Conservation (phyloP, 1,284 basidiomycete species). For the Coniophora puteana region DNA sequence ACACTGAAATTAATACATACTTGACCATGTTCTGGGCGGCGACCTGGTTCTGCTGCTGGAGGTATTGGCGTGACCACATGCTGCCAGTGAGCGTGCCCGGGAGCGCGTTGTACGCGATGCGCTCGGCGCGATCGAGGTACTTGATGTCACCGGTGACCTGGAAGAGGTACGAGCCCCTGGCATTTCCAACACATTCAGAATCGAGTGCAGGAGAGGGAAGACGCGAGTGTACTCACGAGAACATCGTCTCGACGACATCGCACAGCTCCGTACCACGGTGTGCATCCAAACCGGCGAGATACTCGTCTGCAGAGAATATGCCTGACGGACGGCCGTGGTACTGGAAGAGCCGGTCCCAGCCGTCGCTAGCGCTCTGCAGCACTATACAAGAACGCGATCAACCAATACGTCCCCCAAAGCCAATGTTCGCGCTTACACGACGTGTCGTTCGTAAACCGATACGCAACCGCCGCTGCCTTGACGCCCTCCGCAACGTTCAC, state of each 20-base stretch:
- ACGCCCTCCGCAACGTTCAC: conserved; percentile 59
- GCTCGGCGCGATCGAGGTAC: conserved; percentile 42
- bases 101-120: conserved; percentile 37
- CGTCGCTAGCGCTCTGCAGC: conserved; percentile 41
- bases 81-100: conserved; percentile 38
- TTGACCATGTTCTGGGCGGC: conserved; percentile 50
- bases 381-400: conserved; percentile 29
- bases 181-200: background rate
- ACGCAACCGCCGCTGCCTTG: conserved; percentile 52
- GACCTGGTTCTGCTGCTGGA: conserved; percentile 60
- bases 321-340: conserved; percentile 61
- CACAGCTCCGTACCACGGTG: conserved; percentile 46
- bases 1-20: conserved; percentile 18
- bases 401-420: background rate
- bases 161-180: conserved; percentile 33
- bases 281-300: conserved; percentile 40
- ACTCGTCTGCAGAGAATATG: conserved; percentile 57
- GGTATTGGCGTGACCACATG: conserved; percentile 35
- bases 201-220: background rate
- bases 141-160: conserved; percentile 56
- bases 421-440: conserved; percentile 38
- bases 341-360: conserved; percentile 56
- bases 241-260: conserved; percentile 55
- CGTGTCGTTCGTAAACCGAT: conserved; percentile 55
- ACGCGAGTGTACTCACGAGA: conserved; percentile 39